Conservation (phyloP, 805 yeast genomes). For the Wickerhamia fluorescens region DNA sequence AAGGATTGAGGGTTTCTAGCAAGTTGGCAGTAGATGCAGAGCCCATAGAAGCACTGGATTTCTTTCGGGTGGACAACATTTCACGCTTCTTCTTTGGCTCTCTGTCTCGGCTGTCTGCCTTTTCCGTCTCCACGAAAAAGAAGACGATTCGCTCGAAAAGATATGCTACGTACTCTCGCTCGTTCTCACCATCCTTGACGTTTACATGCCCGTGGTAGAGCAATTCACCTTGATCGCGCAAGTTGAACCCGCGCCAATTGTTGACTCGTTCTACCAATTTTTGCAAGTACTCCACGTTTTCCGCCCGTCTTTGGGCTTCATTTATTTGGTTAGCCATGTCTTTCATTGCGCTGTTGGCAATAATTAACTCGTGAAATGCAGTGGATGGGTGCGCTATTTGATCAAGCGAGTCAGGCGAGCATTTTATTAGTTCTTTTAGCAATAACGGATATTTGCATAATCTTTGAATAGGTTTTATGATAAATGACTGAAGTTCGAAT, state of each 20-base stretch:
- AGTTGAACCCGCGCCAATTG: conserved; percentile 89
- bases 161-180: conserved; percentile 84
- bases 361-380: conserved; percentile 55
- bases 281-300: conserved; percentile 65
- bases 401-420: conserved; percentile 38
- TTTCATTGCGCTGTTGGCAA: conserved; percentile 68
- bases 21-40: conserved; percentile 26
- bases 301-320: conserved; percentile 89
- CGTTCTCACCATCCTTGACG: conserved; percentile 62
- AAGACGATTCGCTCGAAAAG: conserved; percentile 65
- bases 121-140: conserved; percentile 32
- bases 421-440: conserved; percentile 65
- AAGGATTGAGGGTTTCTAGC: conserved; percentile 26
- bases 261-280: conserved; percentile 66
- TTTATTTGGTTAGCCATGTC: conserved; percentile 84
- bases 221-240: conserved; percentile 77
- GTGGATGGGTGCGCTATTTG: conserved; percentile 10
- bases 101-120: conserved; percentile 9
- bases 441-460: conserved; percentile 91
- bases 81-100: conserved; percentile 31
- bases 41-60: conserved; percentile 39
- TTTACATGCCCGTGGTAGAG: conserved; percentile 66
- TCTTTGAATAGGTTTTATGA: conserved; percentile 92
- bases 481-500: conserved; percentile 81
- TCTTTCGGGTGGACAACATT: conserved; percentile 42